Base-by-base conservation (phyloP, 345 rosid genomes). In the Crucihimalaya himalaica region DNA sequence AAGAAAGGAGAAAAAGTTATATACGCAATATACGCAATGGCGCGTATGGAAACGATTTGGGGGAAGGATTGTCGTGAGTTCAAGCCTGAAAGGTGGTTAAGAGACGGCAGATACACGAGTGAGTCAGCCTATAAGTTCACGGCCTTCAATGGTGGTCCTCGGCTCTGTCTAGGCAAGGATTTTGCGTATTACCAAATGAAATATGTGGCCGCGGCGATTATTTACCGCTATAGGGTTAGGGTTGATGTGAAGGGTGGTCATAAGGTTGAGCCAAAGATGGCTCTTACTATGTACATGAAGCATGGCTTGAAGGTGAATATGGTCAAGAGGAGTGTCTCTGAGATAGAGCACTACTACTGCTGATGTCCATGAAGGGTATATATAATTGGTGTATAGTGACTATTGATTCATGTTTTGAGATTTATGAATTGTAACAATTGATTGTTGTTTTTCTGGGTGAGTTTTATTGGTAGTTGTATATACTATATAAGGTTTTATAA, bases 221-320 rank as follows among this genome's bases (percentile, higher is more conserved):
- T 90, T 0, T 82, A 70, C 66, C 87, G 86, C 0, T 93, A 80
- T 75, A 73, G 52, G 4, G 87, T 87, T 48, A 78, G 81, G 77
- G 85, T 93, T 52, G 69, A 48, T 60, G 20, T 29, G 40, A 85
- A 67, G 55, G 64, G 82, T 29, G 79, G 72, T 69, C 93, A 87
- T 54, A 81, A 71, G 0, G 32, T 66, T 28, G 64, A 74, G 72
- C 72, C 78, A 9, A 93, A 87, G 72, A 85, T 93, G 54, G 97
- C 97, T 6, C 32, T 93, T 62, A 93, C 98, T 3, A 82, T 93
- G 93, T 93, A 90, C 84, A 87, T 93, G 97, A 90, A 89, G 68
- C 85, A 74, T 66, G 78, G 78, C 31, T 57, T 73, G 39, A 66
- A 64, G 28, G 72, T 74, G 20, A 47, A 57, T 20, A 21, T 74